phyloP scores from a whole-genome alignment of 495 filamentous ascomycete species.

The Extremus antarcticus region DNA sequence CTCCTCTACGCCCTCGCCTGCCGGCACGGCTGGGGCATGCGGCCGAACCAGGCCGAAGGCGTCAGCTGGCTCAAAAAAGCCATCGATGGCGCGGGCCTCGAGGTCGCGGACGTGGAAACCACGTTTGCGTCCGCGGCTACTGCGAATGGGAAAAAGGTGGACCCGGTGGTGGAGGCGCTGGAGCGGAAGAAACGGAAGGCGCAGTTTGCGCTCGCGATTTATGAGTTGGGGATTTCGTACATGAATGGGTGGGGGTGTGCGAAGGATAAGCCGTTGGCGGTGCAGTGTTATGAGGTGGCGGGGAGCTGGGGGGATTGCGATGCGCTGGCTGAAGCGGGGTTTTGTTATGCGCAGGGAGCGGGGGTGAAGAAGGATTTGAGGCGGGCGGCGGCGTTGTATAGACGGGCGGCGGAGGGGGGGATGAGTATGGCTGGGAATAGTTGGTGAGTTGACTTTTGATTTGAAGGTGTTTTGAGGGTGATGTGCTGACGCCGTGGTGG shows the following conservation, averaged over 20 bases:
- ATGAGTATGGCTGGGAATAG: slow-evolving; percentile 97
- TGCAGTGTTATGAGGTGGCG: slow-evolving; percentile 93
- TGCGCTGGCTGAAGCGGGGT: slow-evolving; percentile 49
- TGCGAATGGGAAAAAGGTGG: slow-evolving; percentile 53
- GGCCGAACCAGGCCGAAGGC: slow-evolving; percentile 75
- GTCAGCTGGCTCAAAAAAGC: slow-evolving; percentile 85
- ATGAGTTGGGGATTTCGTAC: slow-evolving; percentile 92
- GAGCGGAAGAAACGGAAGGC: slow-evolving; percentile 71
- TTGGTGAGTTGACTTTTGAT: slow-evolving; percentile 50
- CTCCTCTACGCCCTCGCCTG: slow-evolving; percentile 90
- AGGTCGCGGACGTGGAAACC: slow-evolving; percentile 68
- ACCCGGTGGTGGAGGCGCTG: slow-evolving; percentile 43
- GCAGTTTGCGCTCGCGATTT: slow-evolving; percentile 88
- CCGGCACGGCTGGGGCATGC: slow-evolving; percentile 97
- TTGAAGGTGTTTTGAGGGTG: slow-evolving; percentile 1
- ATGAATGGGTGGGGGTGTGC: slow-evolving; percentile 97
- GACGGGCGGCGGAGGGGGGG: slow-evolving; percentile 79
- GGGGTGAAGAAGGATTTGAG: slow-evolving; percentile 86
- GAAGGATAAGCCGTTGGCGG: slow-evolving; percentile 76
- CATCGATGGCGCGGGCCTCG: slow-evolving; percentile 69
- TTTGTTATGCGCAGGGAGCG: slow-evolving; percentile 33
- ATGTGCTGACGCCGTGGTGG: neutral
- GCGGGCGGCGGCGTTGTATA: slow-evolving; percentile 85
- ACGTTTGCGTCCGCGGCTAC: slow-evolving; percentile 22
- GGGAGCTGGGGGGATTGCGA: slow-evolving; percentile 96